phyloP scores from a whole-genome alignment of 192 early-diverging fungal genomes.

The Kappamyces sp. region DNA sequence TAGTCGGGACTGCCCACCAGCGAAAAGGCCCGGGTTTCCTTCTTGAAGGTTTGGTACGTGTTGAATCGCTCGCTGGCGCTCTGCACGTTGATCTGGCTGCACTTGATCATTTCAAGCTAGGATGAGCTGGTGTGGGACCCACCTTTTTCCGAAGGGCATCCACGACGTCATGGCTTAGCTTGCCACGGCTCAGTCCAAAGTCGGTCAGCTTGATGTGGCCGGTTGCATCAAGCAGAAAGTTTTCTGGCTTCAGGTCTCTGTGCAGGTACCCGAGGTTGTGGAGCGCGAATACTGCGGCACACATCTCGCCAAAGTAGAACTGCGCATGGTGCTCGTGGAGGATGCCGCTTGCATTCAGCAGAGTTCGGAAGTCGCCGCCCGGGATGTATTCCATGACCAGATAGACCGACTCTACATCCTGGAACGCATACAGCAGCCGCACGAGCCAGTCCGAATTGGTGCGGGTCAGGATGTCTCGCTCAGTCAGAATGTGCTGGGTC shows the following conservation, averaged over 20 bases:
- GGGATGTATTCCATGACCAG: constrained; percentile 68
- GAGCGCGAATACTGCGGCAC: constrained; percentile 69
- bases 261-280: constrained; percentile 89
- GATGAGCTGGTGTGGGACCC: constrained; percentile 2
- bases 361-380: constrained; percentile 73
- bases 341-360: constrained; percentile 66
- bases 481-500: constrained; percentile 64
- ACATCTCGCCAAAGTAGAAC: constrained; percentile 88
- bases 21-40: constrained; percentile 54
- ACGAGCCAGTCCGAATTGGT: constrained; percentile 78
- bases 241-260: constrained; percentile 59
- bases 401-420: constrained; percentile 65
- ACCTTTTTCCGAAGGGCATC: constrained; percentile 28
- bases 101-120: constrained; percentile 40
- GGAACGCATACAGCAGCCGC: constrained; percentile 86
- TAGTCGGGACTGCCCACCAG: constrained; percentile 89
- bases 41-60: constrained; percentile 35
- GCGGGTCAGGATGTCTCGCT: constrained; percentile 68
- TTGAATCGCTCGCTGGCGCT: constrained; percentile 31
- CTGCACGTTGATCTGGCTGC: constrained; percentile 20
- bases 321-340: constrained; percentile 69
- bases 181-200: constrained; percentile 65
- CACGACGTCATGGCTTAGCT: constrained; percentile 25
- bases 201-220: constrained; percentile 79
- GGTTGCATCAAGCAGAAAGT: constrained; percentile 44